phyloP scores from a whole-genome alignment of 768 basidiomycete genomes.

The Lactifluus hygrophoroides region DNA sequence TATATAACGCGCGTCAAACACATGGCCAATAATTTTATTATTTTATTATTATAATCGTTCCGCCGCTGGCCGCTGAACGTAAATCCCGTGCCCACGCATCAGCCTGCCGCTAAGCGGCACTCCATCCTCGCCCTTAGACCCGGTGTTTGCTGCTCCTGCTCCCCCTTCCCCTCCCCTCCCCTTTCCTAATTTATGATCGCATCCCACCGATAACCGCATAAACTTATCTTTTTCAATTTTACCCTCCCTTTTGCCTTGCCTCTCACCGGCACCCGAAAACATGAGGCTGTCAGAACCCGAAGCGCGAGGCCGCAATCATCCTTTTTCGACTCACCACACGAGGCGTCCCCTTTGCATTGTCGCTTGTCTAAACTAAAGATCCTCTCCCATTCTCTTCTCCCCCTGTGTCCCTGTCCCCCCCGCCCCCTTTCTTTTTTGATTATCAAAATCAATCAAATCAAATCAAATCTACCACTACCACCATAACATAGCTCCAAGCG shows the following conservation, averaged over 20 bases:
- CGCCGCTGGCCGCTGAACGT: conserved; percentile 2
- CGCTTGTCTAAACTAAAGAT: neutral
- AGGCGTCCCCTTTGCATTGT: neutral
- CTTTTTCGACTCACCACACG: conserved; percentile 12
- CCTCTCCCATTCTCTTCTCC: neutral
- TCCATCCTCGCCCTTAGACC: neutral
- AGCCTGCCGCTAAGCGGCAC: conserved; percentile 2
- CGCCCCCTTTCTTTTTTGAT: neutral
- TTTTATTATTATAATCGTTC: neutral
- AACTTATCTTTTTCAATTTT: neutral
- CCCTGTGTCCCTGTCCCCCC: conserved; percentile 10
- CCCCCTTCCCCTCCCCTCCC: neutral
- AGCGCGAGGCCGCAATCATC: conserved; percentile 12
- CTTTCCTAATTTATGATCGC: conserved; percentile 13
- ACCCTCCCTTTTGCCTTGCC: neutral
- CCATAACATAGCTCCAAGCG: neutral
- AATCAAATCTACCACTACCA: neutral
- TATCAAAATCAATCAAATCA: neutral
- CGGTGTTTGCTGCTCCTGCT: neutral
- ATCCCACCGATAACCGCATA: conserved; percentile 2
- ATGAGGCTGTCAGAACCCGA: conserved; percentile 16
- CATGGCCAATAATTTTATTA: conserved; percentile 21
- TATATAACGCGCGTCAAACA: conserved; percentile 34
- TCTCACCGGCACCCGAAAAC: conserved; percentile 10
- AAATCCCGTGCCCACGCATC: conserved; percentile 15